These are phyloP conservation scores for Panaeolus papilionaceus DNA, from an alignment of 768 basidiomycete genomes.

Conservation along the genomic window DNA sequence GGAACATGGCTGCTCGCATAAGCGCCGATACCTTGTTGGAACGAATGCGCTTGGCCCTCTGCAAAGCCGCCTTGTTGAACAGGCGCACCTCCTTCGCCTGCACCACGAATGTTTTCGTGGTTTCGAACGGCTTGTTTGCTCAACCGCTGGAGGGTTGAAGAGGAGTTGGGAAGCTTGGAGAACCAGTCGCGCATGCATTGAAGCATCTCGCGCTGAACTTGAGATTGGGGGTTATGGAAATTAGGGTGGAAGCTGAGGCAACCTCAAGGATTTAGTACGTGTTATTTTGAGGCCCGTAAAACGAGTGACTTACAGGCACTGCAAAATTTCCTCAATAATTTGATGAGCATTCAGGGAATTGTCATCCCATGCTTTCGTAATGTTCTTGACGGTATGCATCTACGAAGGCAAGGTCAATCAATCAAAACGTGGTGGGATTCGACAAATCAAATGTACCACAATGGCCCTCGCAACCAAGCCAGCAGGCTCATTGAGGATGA, in stretches of 20 bases:
- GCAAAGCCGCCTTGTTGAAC: conserved; percentile 56
- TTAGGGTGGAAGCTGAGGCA: conserved; percentile 78
- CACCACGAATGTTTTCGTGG: conserved; percentile 71
- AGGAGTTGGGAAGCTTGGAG: conserved; percentile 50
- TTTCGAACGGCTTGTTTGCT: conserved; percentile 70
- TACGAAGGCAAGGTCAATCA: conserved; percentile 29
- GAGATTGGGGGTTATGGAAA: conserved; percentile 69
- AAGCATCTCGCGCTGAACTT: conserved; percentile 80
- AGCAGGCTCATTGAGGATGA: conserved; percentile 85
- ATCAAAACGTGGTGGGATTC: not conserved
- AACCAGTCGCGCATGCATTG: conserved; percentile 71
- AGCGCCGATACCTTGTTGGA: conserved; percentile 54
- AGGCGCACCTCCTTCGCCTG: conserved; percentile 56
- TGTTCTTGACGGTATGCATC: conserved; percentile 69
- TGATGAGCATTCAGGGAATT: conserved; percentile 59
- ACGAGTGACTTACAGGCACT: conserved; percentile 60
- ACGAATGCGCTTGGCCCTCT: conserved; percentile 50
- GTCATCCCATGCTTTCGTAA: conserved; percentile 87
- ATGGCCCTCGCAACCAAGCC: conserved; percentile 75
- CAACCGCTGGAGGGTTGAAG: conserved; percentile 60
- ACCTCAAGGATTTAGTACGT: too few relatives aligned
- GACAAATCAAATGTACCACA: conserved; percentile 52
- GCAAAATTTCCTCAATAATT: conserved; percentile 65
- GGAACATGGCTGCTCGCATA: conserved; percentile 53
- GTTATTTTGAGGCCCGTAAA: not conserved